These are phyloP conservation scores for Blastocystis sp. DNA, from an alignment of 352 stramenopile genomes.

Conservation along the genomic window DNA sequence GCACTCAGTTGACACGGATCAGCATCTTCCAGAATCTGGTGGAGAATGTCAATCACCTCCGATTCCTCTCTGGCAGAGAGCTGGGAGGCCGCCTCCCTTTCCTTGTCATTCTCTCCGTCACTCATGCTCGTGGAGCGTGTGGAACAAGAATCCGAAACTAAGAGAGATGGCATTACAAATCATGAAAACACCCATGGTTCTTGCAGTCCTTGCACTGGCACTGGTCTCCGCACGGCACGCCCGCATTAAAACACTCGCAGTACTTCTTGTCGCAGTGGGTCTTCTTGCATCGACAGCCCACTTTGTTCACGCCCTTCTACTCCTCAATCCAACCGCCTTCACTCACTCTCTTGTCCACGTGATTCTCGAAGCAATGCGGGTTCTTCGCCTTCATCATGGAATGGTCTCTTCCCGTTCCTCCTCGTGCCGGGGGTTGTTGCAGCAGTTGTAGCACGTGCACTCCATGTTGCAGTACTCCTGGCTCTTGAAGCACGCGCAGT, in stretches of 20 bases:
- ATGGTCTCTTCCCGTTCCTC: slow-evolving; percentile 79
- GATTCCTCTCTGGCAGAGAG: neutral
- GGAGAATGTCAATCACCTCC: neutral
- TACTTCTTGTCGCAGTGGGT: slow-evolving; percentile 85
- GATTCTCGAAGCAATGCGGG: slow-evolving; percentile 57
- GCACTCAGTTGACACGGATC: neutral
- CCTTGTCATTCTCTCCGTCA: neutral
- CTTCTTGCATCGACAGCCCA: slow-evolving; percentile 84
- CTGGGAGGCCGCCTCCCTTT: neutral
- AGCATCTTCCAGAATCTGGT: slow-evolving; percentile 14
- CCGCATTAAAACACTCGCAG: slow-evolving; percentile 84
- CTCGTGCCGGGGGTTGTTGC: slow-evolving; percentile 77
- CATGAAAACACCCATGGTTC: slow-evolving; percentile 72
- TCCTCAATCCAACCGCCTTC: neutral
- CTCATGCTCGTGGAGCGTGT: neutral
- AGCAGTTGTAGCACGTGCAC: slow-evolving; percentile 80
- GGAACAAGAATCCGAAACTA: slow-evolving; percentile 1
- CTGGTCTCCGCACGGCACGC: slow-evolving; percentile 81
- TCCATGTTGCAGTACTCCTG: slow-evolving; percentile 81
- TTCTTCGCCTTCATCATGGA: slow-evolving; percentile 71
- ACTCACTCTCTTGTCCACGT: slow-evolving; percentile 43
- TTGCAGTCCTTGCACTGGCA: slow-evolving; percentile 83
- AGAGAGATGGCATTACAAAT: slow-evolving; percentile 24
- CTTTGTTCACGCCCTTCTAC: slow-evolving; percentile 74
- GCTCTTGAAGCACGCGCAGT: slow-evolving; percentile 93